These are phyloP conservation scores for Coelastrella sp. DNA, from an alignment of 139 green algal genomes.

Conservation along the genomic window DNA sequence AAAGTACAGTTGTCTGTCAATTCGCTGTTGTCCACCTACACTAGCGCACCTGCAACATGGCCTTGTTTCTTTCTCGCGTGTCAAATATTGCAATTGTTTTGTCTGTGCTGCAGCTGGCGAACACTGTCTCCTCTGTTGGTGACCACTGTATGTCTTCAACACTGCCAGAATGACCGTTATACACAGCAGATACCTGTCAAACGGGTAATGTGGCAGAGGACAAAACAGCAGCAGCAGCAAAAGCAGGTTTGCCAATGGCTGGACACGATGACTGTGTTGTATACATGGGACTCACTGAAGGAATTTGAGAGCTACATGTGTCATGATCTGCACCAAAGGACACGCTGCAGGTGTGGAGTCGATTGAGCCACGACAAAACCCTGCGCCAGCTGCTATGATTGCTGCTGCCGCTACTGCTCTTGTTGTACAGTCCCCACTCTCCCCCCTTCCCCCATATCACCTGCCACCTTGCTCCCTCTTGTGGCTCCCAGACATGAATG, in stretches of 20 bases:
- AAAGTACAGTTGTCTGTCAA: no score
- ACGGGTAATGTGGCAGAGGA: slow-evolving; percentile 41
- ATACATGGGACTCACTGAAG: no score
- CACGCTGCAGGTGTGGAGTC: no score
- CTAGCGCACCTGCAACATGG: slow-evolving; percentile 45
- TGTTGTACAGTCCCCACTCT: no score
- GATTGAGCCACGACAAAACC: no score
- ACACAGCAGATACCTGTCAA: slow-evolving; percentile 65
- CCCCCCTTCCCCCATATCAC: slow-evolving; percentile 64
- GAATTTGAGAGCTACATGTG: no score
- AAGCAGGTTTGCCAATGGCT: neutral
- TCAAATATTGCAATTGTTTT: slow-evolving; percentile 90
- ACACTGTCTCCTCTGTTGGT: slow-evolving; percentile 92
- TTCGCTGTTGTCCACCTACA: no score
- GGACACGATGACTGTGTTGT: neutral
- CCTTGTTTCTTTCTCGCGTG: slow-evolving; percentile 67
- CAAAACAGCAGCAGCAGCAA: neutral
- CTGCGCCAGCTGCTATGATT: neutral
- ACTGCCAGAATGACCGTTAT: slow-evolving; percentile 63
- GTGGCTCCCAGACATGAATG: slow-evolving; percentile 94
- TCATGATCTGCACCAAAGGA: no score
- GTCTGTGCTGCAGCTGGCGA: slow-evolving; percentile 89
- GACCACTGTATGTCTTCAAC: slow-evolving; percentile 98
- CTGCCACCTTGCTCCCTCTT: slow-evolving; percentile 77
- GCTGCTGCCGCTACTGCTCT: neutral